phyloP scores from a whole-genome alignment of 2,329 filamentous ascomycete species.

The Penicillium expansum region DNA sequence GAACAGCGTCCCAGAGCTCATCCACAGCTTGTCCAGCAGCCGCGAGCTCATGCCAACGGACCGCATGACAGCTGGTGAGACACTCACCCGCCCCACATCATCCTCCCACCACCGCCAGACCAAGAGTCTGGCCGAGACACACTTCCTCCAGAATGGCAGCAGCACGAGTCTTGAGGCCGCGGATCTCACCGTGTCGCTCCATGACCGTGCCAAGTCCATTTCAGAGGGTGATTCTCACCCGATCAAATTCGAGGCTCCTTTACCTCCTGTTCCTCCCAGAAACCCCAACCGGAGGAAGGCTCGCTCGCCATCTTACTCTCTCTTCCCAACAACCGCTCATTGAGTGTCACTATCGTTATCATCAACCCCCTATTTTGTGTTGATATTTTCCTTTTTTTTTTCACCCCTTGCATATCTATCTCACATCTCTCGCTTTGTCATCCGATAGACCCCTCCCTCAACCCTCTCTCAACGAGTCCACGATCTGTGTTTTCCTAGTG shows the following conservation, averaged over 20 bases:
- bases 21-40: slow-evolving; percentile 42
- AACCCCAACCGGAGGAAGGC: slow-evolving; percentile 34
- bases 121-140: slow-evolving; percentile 37
- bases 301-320: slow-evolving; percentile 45
- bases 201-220: slow-evolving; percentile 39
- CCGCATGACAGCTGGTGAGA: slow-evolving; percentile 23
- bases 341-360: slow-evolving; percentile 3
- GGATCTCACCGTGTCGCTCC: slow-evolving; percentile 23
- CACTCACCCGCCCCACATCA: slow-evolving; percentile 22
- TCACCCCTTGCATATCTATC: slow-evolving; percentile 15
- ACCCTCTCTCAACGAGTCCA: slow-evolving; percentile 13
- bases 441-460: background rate
- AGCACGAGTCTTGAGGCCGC: slow-evolving; percentile 29
- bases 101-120: slow-evolving; percentile 36
- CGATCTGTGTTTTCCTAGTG: slow-evolving; percentile 13
- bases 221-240: slow-evolving; percentile 32
- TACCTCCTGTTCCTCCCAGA: slow-evolving; percentile 28
- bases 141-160: slow-evolving; percentile 29
- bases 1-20: slow-evolving; percentile 45
- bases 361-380: slow-evolving; percentile 3
- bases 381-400: slow-evolving; percentile 11
- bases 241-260: slow-evolving; percentile 21
- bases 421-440: slow-evolving; percentile 7
- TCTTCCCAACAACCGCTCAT: slow-evolving; percentile 36
- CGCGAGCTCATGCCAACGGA: slow-evolving; percentile 36